phyloP scores from a whole-genome alignment of 768 basidiomycete genomes.

The Boletus pseudopeckii region DNA sequence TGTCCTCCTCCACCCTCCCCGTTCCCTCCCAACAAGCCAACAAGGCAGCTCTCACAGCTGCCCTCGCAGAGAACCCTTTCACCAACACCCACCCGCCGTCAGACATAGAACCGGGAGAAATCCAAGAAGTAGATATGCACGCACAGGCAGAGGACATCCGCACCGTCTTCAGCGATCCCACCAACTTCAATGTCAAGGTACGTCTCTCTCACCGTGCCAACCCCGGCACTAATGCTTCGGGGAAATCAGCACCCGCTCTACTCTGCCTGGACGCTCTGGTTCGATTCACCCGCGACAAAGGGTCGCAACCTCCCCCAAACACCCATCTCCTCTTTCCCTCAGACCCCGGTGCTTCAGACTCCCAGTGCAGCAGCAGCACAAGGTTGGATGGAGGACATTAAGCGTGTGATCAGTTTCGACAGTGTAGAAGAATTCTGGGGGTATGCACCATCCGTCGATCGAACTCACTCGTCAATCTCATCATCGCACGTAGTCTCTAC shows the following conservation, averaged over 20 bases:
- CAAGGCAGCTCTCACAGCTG: slow-evolving; percentile 73
- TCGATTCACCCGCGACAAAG: slow-evolving; percentile 92
- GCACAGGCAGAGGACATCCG: slow-evolving; percentile 78
- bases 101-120: slow-evolving; percentile 71
- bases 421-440: slow-evolving; percentile 99
- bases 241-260: slow-evolving; percentile 79
- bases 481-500: slow-evolving; percentile 59
- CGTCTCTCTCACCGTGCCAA: slow-evolving; percentile 5
- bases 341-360: slow-evolving; percentile 69
- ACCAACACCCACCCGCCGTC: not conserved
- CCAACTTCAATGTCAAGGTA: slow-evolving; percentile 96
- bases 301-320: slow-evolving; percentile 85
- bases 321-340: slow-evolving; percentile 72
- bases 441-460: slow-evolving; percentile 41
- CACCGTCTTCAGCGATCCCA: slow-evolving; percentile 91
- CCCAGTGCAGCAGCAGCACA: slow-evolving; percentile 70
- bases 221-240: not conserved
- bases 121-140: slow-evolving; percentile 84
- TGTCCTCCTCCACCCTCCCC: slow-evolving; percentile 47
- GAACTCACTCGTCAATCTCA: slow-evolving; percentile 6
- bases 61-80: slow-evolving; percentile 55
- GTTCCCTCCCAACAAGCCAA: slow-evolving; percentile 71
- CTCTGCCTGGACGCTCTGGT: slow-evolving; percentile 97
- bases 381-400: slow-evolving; percentile 99
- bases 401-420: slow-evolving; percentile 92